A percentile compares a stretch with the other conserved stretches of the same genome.
Conservation (phyloP, 2,329 filamentous ascomycete genomes). For the Metarhizium rileyi region DNA sequence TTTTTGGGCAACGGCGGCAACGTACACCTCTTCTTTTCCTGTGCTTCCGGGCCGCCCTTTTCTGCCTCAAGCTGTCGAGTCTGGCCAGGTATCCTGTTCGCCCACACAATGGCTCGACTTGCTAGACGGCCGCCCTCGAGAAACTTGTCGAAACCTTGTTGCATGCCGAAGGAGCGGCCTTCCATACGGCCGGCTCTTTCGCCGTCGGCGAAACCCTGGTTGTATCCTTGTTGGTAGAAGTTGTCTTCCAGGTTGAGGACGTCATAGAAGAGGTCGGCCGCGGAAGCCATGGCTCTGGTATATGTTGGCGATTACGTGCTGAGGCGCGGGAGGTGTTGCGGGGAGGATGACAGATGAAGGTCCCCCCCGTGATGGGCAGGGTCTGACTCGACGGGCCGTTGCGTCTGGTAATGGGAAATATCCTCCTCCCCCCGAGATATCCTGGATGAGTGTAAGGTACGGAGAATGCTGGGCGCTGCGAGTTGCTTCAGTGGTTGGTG, state of each 20-base stretch:
- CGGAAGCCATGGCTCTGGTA: conserved; percentile 15
- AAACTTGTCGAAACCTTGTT: conserved; percentile 92
- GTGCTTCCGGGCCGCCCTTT: conserved; percentile 4
- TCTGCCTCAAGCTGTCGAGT: not conserved
- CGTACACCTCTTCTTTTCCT: conserved; percentile 8
- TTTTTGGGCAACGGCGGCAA: conserved; percentile 43
- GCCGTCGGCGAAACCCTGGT: conserved; percentile 66
- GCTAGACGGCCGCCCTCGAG: conserved; percentile 68
- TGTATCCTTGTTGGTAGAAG: conserved; percentile 78
- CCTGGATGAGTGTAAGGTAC: too few species aligned
- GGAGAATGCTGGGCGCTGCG: too few species aligned
- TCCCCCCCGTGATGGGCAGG: too few species aligned
- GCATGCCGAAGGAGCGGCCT: conserved; percentile 81
- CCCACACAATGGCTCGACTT: conserved; percentile 76
- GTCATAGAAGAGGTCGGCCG: conserved; percentile 42
- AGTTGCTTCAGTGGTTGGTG: too few species aligned
- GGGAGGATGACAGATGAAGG: not conserved
- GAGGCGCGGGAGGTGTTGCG: not conserved
- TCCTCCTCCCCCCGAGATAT: too few species aligned
- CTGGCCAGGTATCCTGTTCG: conserved; percentile 47
- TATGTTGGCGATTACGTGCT: not conserved
- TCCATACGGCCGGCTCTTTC: conserved; percentile 70
- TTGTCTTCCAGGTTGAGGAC: conserved; percentile 51
- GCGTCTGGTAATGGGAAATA: not conserved
- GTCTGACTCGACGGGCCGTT: conserved; percentile 1